Percentiles rank a stretch among this genome's conserved stretches.
phyloP scores from a whole-genome alignment of 2,329 filamentous ascomycete genomes.

The Colletotrichum simmondsii region DNA sequence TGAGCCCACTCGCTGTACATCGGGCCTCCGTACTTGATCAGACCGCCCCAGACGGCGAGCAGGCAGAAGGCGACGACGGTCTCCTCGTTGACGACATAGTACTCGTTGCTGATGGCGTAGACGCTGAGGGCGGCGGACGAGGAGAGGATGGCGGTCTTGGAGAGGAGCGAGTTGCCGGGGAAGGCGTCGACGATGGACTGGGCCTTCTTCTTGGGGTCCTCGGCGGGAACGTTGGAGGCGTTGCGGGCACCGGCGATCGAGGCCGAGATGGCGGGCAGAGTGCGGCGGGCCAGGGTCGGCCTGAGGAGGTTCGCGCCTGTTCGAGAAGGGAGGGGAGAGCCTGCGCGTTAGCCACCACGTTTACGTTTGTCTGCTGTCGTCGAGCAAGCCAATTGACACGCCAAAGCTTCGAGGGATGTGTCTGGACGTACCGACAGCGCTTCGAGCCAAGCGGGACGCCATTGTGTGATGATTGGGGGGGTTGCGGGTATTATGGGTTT shows the following conservation, averaged over 20 bases:
- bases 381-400: constrained; percentile 48
- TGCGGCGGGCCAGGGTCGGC: constrained; percentile 79
- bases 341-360: constrained; percentile 34
- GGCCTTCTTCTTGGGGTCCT: constrained; percentile 96
- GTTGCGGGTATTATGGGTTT: constrained; percentile 60
- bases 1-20: constrained; percentile 94
- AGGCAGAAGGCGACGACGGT: constrained; percentile 93
- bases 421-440: constrained; percentile 84
- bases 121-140: constrained; percentile 89
- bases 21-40: constrained; percentile 94
- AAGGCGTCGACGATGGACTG: constrained; percentile 94
- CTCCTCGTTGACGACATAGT: constrained; percentile 99
- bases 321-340: constrained; percentile 37
- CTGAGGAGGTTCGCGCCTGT: constrained; percentile 92
- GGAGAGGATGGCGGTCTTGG: constrained; percentile 97
- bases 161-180: constrained; percentile 90
- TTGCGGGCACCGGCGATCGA: constrained; percentile 74
- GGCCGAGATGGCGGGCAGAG: constrained; percentile 78
- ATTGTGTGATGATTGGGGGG: constrained; percentile 76
- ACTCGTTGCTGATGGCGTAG: constrained; percentile 98
- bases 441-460: constrained; percentile 97
- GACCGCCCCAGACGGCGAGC: constrained; percentile 89
- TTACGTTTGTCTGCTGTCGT: constrained; percentile 3
- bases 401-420: constrained; percentile 35
- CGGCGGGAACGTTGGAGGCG: constrained; percentile 80